These are phyloP conservation scores for Biscogniauxia marginata DNA, from an alignment of 2,329 filamentous ascomycete species.

Conservation along the genomic window DNA sequence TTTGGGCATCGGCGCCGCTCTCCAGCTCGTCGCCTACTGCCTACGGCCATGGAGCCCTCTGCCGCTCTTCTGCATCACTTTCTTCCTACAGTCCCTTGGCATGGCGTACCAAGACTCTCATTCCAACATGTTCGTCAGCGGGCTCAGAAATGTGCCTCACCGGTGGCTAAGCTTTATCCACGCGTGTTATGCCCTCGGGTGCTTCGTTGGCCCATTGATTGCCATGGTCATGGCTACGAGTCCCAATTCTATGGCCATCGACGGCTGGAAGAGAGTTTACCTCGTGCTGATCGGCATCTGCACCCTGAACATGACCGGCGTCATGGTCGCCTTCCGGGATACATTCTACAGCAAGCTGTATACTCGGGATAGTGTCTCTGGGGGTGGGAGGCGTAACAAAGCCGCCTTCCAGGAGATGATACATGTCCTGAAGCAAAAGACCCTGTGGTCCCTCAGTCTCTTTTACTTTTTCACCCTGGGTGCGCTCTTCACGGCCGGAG, in stretches of 20 bases:
- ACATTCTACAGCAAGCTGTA: slow-evolving; percentile 34
- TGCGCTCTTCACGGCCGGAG: slow-evolving; percentile 51
- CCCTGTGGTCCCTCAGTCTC: slow-evolving; percentile 57
- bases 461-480: slow-evolving; percentile 67
- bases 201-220: slow-evolving; percentile 55
- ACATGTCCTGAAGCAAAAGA: slow-evolving; percentile 41
- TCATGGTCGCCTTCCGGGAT: slow-evolving; percentile 50
- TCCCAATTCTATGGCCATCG: slow-evolving; percentile 19
- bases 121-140: slow-evolving; percentile 59
- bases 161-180: slow-evolving; percentile 64
- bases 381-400: slow-evolving; percentile 28
- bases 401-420: slow-evolving; percentile 44
- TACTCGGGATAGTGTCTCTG: not conserved
- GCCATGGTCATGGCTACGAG: slow-evolving; percentile 48
- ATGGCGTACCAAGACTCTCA: slow-evolving; percentile 65
- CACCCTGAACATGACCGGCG: slow-evolving; percentile 47
- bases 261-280: slow-evolving; percentile 57
- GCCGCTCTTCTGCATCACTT: slow-evolving; percentile 54
- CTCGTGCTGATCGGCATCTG: slow-evolving; percentile 52
- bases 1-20: slow-evolving; percentile 51
- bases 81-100: slow-evolving; percentile 57
- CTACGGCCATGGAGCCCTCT: slow-evolving; percentile 59
- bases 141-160: slow-evolving; percentile 48
- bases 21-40: slow-evolving; percentile 54
- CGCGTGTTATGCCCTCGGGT: slow-evolving; percentile 59